These are phyloP conservation scores for Hylodesmum podocarpum DNA, from an alignment of 306 rosid species.

Conservation along the genomic window DNA sequence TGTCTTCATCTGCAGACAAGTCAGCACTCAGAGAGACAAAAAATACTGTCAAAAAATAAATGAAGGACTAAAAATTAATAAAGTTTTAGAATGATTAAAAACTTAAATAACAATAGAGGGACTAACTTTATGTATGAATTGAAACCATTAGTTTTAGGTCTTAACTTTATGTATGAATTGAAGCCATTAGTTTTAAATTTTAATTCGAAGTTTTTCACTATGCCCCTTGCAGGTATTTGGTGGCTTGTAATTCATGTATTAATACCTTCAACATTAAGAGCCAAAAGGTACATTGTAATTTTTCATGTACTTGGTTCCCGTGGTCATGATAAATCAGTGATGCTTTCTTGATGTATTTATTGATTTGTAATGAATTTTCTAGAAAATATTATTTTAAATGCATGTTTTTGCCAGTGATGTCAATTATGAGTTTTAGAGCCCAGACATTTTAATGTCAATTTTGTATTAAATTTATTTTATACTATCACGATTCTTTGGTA, in stretches of 20 bases:
- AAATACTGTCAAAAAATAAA: too few species aligned
- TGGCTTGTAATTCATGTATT: constrained; percentile 39
- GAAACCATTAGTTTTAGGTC: too few species aligned
- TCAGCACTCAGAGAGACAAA: too few species aligned
- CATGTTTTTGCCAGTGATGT: background rate
- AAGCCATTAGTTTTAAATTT: background rate
- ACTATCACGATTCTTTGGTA: background rate
- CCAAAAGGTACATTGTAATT: background rate
- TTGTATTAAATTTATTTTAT: background rate
- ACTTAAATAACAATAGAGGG: too few species aligned
- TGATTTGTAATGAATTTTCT: background rate
- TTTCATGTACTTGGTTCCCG: background rate
- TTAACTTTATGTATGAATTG: background rate
- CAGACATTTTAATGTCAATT: background rate
- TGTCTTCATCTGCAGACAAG: too few species aligned
- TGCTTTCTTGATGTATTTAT: constrained; percentile 20
- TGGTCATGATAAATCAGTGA: background rate
- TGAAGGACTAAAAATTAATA: too few species aligned
- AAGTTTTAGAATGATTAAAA: too few species aligned
- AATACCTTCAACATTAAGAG: background rate
- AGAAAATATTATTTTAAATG: background rate
- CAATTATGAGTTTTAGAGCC: background rate
- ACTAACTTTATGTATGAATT: too few species aligned
- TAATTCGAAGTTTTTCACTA: background rate
- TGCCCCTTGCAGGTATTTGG: constrained; percentile 68